Conservation (phyloP, 2,329 filamentous ascomycete species). For the Xylariaceae sp. region DNA sequence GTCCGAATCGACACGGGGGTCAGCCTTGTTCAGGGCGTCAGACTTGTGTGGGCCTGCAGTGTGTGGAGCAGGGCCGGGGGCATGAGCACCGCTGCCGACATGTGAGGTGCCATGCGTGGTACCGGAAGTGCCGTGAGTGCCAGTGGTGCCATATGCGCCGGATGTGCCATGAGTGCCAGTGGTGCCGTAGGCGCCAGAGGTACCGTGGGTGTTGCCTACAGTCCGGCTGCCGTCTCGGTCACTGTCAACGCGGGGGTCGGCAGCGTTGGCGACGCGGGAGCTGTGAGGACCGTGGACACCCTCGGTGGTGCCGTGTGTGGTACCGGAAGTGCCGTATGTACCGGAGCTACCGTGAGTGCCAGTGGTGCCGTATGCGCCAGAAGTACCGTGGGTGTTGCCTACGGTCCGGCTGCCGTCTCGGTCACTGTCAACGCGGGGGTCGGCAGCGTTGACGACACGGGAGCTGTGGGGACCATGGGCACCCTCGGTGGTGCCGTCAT, state of each 20-base stretch:
- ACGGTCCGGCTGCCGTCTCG: slow-evolving; percentile 48
- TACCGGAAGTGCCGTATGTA: slow-evolving; percentile 18
- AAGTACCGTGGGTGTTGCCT: slow-evolving; percentile 33
- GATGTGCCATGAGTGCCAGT: slow-evolving; percentile 22
- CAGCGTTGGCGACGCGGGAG: slow-evolving; percentile 47
- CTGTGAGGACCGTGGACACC: slow-evolving; percentile 24
- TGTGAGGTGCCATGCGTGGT: too few species aligned
- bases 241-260: slow-evolving; percentile 51
- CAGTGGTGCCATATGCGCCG: slow-evolving; percentile 18
- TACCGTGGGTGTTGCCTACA: slow-evolving; percentile 33
- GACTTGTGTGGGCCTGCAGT: slow-evolving; percentile 49
- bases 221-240: slow-evolving; percentile 51
- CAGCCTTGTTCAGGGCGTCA: slow-evolving; percentile 49
- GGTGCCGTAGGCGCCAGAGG: slow-evolving; percentile 23
- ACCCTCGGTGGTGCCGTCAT: too few species aligned
- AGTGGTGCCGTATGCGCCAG: slow-evolving; percentile 23
- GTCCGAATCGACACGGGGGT: slow-evolving; percentile 51
- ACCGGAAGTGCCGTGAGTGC: slow-evolving; percentile 16
- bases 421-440: slow-evolving; percentile 51
- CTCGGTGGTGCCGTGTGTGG: too few species aligned
- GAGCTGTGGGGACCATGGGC: slow-evolving; percentile 26
- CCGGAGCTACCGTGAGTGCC: slow-evolving; percentile 21
- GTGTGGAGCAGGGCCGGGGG: slow-evolving; percentile 36
- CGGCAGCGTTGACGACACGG: slow-evolving; percentile 49
- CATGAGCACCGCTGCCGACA: slow-evolving; percentile 25